A percentile compares a stretch with the other conserved stretches of the same genome.
Conservation (phyloP, 192 early-diverging fungal species). For the Paraglomus brasilianum region DNA sequence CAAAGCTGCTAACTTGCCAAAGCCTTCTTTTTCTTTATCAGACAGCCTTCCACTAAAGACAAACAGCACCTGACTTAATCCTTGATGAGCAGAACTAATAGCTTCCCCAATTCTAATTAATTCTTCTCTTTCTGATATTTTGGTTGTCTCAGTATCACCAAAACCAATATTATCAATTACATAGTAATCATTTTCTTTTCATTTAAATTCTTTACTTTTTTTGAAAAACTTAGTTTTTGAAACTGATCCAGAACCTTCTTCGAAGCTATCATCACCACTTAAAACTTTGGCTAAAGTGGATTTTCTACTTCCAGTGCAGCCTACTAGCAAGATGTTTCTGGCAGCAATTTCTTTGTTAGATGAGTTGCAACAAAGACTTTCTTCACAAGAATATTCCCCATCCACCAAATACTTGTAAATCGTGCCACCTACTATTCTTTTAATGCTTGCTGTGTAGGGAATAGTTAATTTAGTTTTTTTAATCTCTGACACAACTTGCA, state of each 20-base stretch:
- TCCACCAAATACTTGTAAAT: too few species aligned
- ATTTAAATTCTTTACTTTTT: conserved; percentile 2
- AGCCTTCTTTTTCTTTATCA: neutral
- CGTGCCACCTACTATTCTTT: too few species aligned
- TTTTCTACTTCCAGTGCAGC: neutral
- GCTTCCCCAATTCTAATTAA: conserved; percentile 9
- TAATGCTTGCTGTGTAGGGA: too few species aligned
- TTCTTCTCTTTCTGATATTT: neutral
- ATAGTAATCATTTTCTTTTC: neutral
- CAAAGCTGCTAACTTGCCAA: neutral
- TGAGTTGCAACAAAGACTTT: too few species aligned
- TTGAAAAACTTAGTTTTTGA: neutral
- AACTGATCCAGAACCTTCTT: neutral
- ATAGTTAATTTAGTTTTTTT: too few species aligned
- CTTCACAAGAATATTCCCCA: too few species aligned
- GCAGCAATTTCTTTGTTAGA: conserved; percentile 4
- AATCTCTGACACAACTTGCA: too few species aligned
- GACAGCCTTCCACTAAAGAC: conserved; percentile 4
- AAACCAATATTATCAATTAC: conserved; percentile 24
- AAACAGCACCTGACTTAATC: conserved; percentile 13
- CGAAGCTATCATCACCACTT: neutral
- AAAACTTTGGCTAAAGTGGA: conserved; percentile 17
- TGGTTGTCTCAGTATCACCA: neutral
- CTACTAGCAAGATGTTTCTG: conserved; percentile 8
- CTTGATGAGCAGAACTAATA: neutral